phyloP scores from a whole-genome alignment of 805 yeast species.

The Suhomyces sp. region DNA sequence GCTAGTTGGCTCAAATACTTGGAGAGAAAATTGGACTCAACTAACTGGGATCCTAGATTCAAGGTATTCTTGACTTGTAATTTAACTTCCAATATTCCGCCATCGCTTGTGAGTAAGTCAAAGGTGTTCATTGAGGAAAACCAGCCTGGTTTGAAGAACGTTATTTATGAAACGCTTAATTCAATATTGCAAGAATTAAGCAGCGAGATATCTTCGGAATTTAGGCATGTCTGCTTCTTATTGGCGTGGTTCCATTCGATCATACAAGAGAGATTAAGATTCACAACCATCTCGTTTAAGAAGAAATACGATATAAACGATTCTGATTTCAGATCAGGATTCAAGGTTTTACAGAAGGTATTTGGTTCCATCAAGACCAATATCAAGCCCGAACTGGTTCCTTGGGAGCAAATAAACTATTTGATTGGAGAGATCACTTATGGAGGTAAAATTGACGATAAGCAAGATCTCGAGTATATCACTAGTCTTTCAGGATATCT shows the following conservation, averaged over 20 bases:
- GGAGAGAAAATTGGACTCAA: constrained; percentile 42
- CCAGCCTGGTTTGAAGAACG: constrained; percentile 54
- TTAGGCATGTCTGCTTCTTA: constrained; percentile 48
- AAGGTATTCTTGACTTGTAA: constrained; percentile 67
- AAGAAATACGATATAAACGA: constrained; percentile 68
- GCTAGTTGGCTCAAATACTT: constrained; percentile 57
- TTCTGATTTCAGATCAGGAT: constrained; percentile 58
- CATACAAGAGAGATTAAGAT: constrained; percentile 56
- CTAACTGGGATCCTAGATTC: constrained; percentile 32
- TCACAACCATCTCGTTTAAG: constrained; percentile 60
- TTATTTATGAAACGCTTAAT: constrained; percentile 39
- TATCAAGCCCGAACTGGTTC: constrained; percentile 28
- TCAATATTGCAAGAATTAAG: constrained; percentile 15
- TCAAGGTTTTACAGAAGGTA: constrained; percentile 41
- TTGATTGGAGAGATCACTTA: constrained; percentile 56
- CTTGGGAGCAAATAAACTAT: constrained; percentile 52
- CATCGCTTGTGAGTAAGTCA: constrained; percentile 52
- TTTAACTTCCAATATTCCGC: constrained; percentile 47
- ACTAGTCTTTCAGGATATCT: constrained; percentile 30
- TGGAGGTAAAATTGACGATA: constrained; percentile 59
- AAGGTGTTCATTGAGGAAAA: constrained; percentile 60
- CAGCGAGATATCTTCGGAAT: constrained; percentile 37
- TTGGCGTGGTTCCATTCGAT: constrained; percentile 71
- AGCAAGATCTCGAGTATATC: constrained; percentile 39
- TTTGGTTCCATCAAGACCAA: constrained; percentile 18